Base-by-base conservation (phyloP, 2,329 filamentous ascomycete species). In the Fusarium devonianum region DNA sequence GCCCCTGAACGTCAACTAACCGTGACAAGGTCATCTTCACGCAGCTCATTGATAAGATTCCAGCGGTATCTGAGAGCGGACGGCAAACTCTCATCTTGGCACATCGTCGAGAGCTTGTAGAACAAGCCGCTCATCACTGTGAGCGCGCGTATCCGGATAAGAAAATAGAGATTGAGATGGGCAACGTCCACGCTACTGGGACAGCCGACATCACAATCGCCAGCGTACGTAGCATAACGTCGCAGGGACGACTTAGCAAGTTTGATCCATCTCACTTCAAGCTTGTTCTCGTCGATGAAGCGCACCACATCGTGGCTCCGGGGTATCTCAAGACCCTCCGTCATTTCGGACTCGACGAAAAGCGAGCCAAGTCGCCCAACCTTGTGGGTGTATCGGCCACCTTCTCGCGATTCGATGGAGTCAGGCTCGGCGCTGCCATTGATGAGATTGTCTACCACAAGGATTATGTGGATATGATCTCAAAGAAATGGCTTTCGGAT, bases 361-460 rank as follows among this genome's bases (percentile, higher is more conserved):
- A 74, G 56, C 71, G 61, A 47, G 29, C 44, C 6, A 71, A 68
- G 35, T 71, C 68, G 1, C 87, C 90, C 0, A 82, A 85, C 13
- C 76, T 99, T 11, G 87, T 99, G 10, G 94, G 94, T 5, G 92
- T 99, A 3, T 97, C 93, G 8, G 94, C 94, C 4, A 88, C 85
- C 1, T 81, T 88, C 49, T 86, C 84, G 9, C 77, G 93, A 36
- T 91, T 91, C 51, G 93, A 97, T 67, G 93, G 93, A 0, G 75
- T 96, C 22, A 85, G 83, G 50, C 78, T 97, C 2, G 92, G 92
- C 1, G 79, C 87, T 10, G 92, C 88, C 22, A 94, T 97, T 63
- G 93, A 97, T 63, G 89, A 96, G 66, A 96, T 97, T 53, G 93
- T 97, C 36, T 97, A 96, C 64, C 93, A 97, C 71, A 94, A 92